A percentile compares a stretch with the other conserved stretches of the same genome.
These are phyloP conservation scores for Wallacemonas sp. DNA, from an alignment of 208 protist species.

Conservation along the genomic window DNA sequence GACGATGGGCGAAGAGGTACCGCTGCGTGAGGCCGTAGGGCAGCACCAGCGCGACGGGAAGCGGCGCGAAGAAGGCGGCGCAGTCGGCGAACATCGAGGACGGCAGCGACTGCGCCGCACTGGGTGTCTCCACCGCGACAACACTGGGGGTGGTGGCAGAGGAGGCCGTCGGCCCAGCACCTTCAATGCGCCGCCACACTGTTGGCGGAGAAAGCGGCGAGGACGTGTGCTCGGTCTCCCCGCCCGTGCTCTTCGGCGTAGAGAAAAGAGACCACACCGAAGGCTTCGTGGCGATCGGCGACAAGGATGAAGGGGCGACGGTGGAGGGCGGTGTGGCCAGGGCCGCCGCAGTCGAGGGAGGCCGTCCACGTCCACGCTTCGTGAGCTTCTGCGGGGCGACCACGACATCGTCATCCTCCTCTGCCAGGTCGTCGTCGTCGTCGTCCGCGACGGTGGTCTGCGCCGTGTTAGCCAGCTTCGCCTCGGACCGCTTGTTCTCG, in stretches of 20 bases:
- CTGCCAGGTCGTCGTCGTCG: not conserved
- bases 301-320: not conserved
- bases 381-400: not conserved
- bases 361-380: constrained; percentile 7
- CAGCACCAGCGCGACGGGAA: constrained; percentile 34
- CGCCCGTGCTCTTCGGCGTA: not conserved
- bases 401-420: constrained; percentile 1
- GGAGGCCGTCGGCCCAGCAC: not conserved
- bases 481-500: too few relatives aligned
- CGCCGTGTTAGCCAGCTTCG: too few relatives aligned
- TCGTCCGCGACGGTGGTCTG: not conserved
- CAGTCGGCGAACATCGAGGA: constrained; percentile 12
- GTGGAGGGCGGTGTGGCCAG: not conserved
- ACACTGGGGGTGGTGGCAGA: not conserved
- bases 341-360: not conserved
- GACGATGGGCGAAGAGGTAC: constrained; percentile 22
- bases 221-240: not conserved
- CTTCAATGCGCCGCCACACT: not conserved
- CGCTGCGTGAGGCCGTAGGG: constrained; percentile 33
- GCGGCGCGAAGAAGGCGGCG: constrained; percentile 10
- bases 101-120: not conserved
- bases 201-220: constrained; percentile 1
- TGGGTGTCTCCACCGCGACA: not conserved
- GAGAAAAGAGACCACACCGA: constrained; percentile 2
- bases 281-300: not conserved